These are phyloP conservation scores for Vitis riparia DNA, from an alignment of 164 flowering plant species.

Conservation along the genomic window DNA sequence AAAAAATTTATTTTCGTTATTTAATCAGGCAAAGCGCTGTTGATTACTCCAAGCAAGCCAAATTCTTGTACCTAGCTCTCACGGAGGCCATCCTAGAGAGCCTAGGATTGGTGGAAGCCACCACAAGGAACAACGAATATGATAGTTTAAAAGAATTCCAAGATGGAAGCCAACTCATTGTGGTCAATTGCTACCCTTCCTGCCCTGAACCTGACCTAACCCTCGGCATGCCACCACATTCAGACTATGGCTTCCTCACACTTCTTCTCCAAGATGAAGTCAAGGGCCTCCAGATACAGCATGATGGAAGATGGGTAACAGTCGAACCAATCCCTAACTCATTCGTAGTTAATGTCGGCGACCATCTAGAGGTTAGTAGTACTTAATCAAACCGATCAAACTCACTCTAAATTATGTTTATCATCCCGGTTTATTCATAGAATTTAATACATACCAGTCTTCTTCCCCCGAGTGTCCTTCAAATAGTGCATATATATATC, in stretches of 20 bases:
- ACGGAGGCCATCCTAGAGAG: constrained; percentile 6
- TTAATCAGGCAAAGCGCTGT: too few relatives aligned
- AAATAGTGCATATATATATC: too few relatives aligned
- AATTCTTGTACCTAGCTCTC: neutral
- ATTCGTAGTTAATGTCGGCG: constrained; percentile 1
- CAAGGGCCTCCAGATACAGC: constrained; percentile 6
- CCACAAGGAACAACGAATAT: neutral
- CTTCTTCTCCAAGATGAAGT: constrained; percentile 8
- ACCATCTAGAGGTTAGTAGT: neutral
- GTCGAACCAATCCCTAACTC: neutral
- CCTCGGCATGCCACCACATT: constrained; percentile 5
- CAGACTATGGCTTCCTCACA: constrained; percentile 10
- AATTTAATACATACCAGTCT: too few relatives aligned
- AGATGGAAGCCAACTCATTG: constrained; percentile 8
- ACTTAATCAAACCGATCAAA: neutral
- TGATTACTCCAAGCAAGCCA: neutral
- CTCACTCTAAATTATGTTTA: neutral
- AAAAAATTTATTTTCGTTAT: too few relatives aligned
- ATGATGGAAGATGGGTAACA: neutral
- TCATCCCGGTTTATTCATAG: too few relatives aligned
- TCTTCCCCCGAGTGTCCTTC: too few relatives aligned
- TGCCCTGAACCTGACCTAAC: constrained; percentile 10
- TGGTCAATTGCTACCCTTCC: constrained; percentile 5
- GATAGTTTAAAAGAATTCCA: neutral
- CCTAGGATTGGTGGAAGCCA: neutral